These are phyloP conservation scores for Geum urbanum DNA, from an alignment of 306 rosid species.

Conservation along the genomic window DNA sequence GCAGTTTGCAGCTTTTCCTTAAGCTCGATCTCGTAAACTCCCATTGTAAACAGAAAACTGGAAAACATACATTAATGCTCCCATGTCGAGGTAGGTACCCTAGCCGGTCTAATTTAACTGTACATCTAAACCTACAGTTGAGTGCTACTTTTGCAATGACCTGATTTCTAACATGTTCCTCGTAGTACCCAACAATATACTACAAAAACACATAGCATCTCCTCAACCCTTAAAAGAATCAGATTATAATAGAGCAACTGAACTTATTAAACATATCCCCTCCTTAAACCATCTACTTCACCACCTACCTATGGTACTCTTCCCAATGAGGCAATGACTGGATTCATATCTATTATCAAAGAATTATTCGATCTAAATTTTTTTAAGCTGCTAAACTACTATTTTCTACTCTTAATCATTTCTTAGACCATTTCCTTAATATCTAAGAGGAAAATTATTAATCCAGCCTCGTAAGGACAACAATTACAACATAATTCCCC, in stretches of 20 bases:
- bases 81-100: slow-evolving; percentile 10
- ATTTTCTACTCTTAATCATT: neutral
- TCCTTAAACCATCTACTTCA: slow-evolving; percentile 12
- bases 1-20: slow-evolving; percentile 7
- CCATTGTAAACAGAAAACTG: neutral
- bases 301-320: neutral
- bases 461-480: neutral
- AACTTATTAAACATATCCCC: neutral
- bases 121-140: slow-evolving; percentile 31
- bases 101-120: slow-evolving; percentile 31
- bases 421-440: neutral
- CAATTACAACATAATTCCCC: neutral
- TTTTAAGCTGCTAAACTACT: no score
- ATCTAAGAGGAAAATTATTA: neutral
- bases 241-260: neutral
- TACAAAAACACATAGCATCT: neutral
- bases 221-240: neutral
- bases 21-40: slow-evolving; percentile 12
- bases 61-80: neutral
- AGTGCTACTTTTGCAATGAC: neutral
- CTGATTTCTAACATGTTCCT: neutral
- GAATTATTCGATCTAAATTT: neutral
- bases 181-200: neutral
- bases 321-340: neutral
- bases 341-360: neutral